Base-by-base conservation (phyloP, 179 eudicot genomes). In the Amaranthus tricolor region DNA sequence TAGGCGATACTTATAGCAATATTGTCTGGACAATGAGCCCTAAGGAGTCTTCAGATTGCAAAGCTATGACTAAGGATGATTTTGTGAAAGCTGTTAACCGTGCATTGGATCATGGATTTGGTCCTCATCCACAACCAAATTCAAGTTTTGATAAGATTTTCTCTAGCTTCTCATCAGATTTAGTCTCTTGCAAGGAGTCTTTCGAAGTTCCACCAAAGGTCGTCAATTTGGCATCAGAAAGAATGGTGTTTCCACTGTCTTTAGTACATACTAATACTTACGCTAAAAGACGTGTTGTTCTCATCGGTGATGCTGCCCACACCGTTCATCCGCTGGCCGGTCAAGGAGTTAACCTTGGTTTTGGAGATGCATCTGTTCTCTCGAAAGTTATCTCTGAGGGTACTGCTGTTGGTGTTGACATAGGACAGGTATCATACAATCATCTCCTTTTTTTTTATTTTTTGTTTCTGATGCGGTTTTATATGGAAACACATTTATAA, bases 271-370 rank as follows among this genome's bases (percentile, higher is more conserved):
- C 97, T 56, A 83, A 86, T 65, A 62, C 77, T 51, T 96, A 96
- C 75, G 91, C 85, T 54, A 82, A 85, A 17, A 83, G 71, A 43
- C 92, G 96, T 69, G 87, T 91, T 52, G 98, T 71, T 79, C 92
- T 96, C 49, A 79, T 96, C 66, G 99, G 99, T 70, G 99, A 96
- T 80, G 94, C 99, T 71, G 99, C 99, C 14, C 99, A 96, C 78
- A 96, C 98, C 43, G 97, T 96, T 76, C 99, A 96, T 87, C 99
- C 98, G 76, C 88, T 96, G 77, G 98, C 98, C 51, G 99, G 99
- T 75, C 99, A 96, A 83, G 99, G 99, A 74, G 99, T 96, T 44
- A 96, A 96, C 79, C 79, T 96, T 88, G 99, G 98, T 9, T 96
- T 93, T 81, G 96, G 92, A 66, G 99, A 96, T 80, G 98, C 92